These are phyloP conservation scores for Bryoerythrophyllum caledonicum DNA, from an alignment of 225 moss, liverwort and hornwort genomes.

Conservation along the genomic window DNA sequence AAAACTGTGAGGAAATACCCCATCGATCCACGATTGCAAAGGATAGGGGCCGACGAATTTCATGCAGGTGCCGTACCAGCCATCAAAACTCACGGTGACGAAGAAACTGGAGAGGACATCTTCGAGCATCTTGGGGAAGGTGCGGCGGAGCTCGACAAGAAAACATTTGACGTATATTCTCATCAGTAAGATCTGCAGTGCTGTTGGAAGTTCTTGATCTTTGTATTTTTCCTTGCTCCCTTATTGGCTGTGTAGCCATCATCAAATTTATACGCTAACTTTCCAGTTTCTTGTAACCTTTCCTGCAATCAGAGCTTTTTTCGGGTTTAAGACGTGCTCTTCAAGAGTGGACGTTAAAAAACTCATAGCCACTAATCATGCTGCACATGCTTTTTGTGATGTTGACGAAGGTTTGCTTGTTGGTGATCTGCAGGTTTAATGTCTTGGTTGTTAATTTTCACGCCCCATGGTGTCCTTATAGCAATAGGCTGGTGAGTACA, in stretches of 20 bases:
- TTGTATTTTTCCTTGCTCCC: conserved; percentile 5
- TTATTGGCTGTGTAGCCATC: not conserved
- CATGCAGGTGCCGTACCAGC: conserved; percentile 62
- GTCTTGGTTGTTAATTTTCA: conserved; percentile 77
- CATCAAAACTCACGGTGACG: conserved; percentile 67
- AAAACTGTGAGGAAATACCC: conserved; percentile 78
- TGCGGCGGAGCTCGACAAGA: conserved; percentile 51
- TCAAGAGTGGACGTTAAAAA: not conserved
- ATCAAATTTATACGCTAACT: not conserved
- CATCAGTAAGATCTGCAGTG: conserved; percentile 54
- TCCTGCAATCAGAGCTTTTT: not conserved
- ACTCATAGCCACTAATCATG: not conserved
- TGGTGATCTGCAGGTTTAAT: conserved; percentile 57
- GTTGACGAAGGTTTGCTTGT: conserved; percentile 14
- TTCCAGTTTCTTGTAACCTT: not conserved
- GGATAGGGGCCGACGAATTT: conserved; percentile 69
- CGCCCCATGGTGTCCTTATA: conserved; percentile 77
- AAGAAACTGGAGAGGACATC: conserved; percentile 49
- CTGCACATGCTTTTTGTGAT: conserved; percentile 12
- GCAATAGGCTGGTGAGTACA: conserved; percentile 65
- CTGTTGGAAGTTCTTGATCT: too few species aligned
- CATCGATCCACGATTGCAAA: conserved; percentile 65
- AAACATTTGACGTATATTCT: conserved; percentile 59
- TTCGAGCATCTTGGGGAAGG: conserved; percentile 69
- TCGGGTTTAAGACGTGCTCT: not conserved